Base-by-base conservation (phyloP, 345 rosid species). In the Carallia brachiata region DNA sequence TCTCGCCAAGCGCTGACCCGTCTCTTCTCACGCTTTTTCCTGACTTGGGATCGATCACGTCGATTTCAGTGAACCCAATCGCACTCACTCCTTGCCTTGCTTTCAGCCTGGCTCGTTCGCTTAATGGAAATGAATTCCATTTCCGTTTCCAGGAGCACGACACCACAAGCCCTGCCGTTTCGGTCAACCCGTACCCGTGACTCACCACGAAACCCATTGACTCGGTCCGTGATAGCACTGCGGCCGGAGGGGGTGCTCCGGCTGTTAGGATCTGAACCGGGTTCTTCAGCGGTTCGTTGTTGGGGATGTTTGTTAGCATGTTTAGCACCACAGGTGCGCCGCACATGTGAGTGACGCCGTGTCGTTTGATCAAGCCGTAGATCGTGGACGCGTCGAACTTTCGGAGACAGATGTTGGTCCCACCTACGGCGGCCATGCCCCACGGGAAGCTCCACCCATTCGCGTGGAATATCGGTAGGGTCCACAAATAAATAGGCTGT, bases 311-410 rank as follows among this genome's bases (percentile, higher is more conserved):
- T 30, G 74, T 15, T 30, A 75, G 62, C 67, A 75, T 75, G 63
- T 39, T 75, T n/a, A 75, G 67, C 18, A 75, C 67, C 15, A 75
- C 75, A 9, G 79, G 79, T 2, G 79, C 79, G 12, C 70, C 79
- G 12, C 79, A 70, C 75, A 70, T 65, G 75, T 70, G 79, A 15
- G 79, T 75, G 37, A 75, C 71, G 7, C 52, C 7, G 56, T 75
- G 74, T 15, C 30, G 18, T 5, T 19, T 40, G 7, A 75, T 70
- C 56, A 64, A 1, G 5, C 36, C 36, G 79, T 48, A 37, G 58
- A 69, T 53, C 1, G 17, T 59, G 6, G 40, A 15, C 1, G 37
- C 74, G 18, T 65, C 70, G 37, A 63, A 59, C 53, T 60, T 64
- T 2, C 79, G 61, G 17, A 75, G 47, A 8, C 79, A 75, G 3